Evolutionary conservation across 164 flowering plant species (phyloP).

Genomic region (Stephania yunnanensis): DNA sequence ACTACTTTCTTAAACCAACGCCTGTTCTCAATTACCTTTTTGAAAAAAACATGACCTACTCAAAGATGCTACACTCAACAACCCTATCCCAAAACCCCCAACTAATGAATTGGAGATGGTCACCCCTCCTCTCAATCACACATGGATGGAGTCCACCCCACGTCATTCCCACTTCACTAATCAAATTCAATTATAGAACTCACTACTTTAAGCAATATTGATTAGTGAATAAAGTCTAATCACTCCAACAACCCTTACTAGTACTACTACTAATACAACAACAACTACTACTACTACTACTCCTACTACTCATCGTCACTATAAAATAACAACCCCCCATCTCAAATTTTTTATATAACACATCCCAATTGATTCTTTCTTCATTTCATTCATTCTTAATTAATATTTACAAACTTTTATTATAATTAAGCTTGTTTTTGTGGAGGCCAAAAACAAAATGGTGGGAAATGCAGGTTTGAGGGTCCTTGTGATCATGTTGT

Average conservation of each 20-base stretch:
- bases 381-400: no score
- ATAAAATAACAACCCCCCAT: slow-evolving; percentile 2
- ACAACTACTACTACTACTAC: background rate
- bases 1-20: slow-evolving; percentile 3
- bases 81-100: background rate
- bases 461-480: slow-evolving; percentile 7
- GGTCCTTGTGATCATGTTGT: slow-evolving; percentile 7
- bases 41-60: background rate
- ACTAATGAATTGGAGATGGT: slow-evolving; percentile 3
- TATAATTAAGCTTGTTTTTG: background rate
- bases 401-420: background rate
- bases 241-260: slow-evolving; percentile 6
- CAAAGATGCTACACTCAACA: background rate
- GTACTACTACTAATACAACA: no score
- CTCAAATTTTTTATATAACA: background rate
- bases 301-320: background rate
- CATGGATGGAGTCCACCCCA: slow-evolving; percentile 8
- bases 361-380: background rate
- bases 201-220: background rate
- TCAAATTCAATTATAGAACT: background rate
- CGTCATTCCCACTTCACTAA: slow-evolving; percentile 9
- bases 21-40: slow-evolving; percentile 3
- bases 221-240: background rate
- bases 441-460: slow-evolving; percentile 3
- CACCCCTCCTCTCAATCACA: slow-evolving; percentile 7